Evolutionary conservation across 2,329 filamentous ascomycete species (phyloP).

Genomic region (Hymenotorrendiella dingleyae): DNA sequence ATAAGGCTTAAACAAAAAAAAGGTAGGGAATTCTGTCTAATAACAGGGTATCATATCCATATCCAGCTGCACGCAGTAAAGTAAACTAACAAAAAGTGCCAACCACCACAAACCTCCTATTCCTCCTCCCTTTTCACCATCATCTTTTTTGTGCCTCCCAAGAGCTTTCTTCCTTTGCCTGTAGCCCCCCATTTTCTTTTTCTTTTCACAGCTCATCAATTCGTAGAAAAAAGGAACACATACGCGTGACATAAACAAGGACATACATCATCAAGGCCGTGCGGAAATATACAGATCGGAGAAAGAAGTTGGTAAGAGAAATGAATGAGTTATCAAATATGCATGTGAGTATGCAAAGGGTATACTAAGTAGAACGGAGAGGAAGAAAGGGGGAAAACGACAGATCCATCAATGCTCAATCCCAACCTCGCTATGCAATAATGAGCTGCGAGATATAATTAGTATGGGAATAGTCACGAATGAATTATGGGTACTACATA

Average conservation of each 20-base stretch:
- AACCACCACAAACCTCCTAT: not conserved
- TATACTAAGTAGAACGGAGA: not conserved
- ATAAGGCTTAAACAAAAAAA: too few relatives aligned
- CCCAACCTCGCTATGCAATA: slow-evolving; percentile 8
- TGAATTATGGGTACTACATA: slow-evolving; percentile 11
- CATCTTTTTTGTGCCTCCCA: not conserved
- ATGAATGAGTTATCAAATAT: not conserved
- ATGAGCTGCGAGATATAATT: slow-evolving; percentile 7
- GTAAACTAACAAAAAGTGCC: not conserved
- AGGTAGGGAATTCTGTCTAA: slow-evolving; percentile 1
- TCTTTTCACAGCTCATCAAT: not conserved
- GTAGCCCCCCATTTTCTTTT: not conserved
- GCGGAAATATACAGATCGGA: not conserved
- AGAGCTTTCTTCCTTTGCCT: not conserved
- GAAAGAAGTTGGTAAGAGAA: not conserved
- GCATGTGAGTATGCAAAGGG: not conserved
- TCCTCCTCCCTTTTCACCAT: not conserved
- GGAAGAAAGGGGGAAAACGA: not conserved
- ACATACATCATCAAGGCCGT: too few relatives aligned
- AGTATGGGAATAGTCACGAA: not conserved
- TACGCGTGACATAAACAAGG: too few relatives aligned
- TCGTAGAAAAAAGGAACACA: not conserved
- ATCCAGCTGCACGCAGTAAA: slow-evolving; percentile 3
- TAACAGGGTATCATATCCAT: slow-evolving; percentile 12
- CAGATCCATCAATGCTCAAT: not conserved